Conservation (phyloP, 768 basidiomycete species). For the Dioszegia hungarica region DNA sequence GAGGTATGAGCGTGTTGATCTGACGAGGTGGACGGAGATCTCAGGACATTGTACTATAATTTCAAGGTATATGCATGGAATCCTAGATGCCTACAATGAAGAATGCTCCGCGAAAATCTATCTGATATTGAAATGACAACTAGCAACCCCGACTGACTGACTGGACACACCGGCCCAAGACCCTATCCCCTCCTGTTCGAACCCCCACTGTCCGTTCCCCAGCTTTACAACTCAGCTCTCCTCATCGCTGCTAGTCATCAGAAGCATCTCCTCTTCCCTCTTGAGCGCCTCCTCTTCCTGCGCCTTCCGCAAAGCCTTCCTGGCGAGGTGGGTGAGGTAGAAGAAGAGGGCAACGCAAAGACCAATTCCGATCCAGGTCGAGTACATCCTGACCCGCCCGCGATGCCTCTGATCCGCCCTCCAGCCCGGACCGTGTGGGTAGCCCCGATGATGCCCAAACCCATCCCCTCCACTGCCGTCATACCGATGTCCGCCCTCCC, state of each 20-base stretch:
- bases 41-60: too few relatives aligned
- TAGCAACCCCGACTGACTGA: too few relatives aligned
- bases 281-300: slow-evolving; percentile 29
- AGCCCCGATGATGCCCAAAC: slow-evolving; percentile 3
- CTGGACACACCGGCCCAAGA: too few relatives aligned
- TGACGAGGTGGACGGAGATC: too few relatives aligned
- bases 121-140: too few relatives aligned
- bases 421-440: slow-evolving; percentile 3
- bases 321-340: slow-evolving; percentile 37
- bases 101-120: too few relatives aligned
- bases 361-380: slow-evolving; percentile 33
- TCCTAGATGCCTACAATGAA: too few relatives aligned
- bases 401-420: slow-evolving; percentile 4
- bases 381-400: slow-evolving; percentile 17
- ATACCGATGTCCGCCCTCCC: not conserved
- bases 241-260: not conserved
- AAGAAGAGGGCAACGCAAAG: slow-evolving; percentile 36
- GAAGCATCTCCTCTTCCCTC: not conserved
- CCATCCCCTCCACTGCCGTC: not conserved
- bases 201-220: too few relatives aligned
- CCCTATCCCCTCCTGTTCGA: too few relatives aligned
- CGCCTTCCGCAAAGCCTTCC: slow-evolving; percentile 28
- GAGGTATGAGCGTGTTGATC: too few relatives aligned
- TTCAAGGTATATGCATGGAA: too few relatives aligned
- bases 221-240: not conserved